A percentile compares a stretch with the other conserved stretches of the same genome.
phyloP scores from a whole-genome alignment of 176 grass and related monocot genomes.

The Olyra latifolia region DNA sequence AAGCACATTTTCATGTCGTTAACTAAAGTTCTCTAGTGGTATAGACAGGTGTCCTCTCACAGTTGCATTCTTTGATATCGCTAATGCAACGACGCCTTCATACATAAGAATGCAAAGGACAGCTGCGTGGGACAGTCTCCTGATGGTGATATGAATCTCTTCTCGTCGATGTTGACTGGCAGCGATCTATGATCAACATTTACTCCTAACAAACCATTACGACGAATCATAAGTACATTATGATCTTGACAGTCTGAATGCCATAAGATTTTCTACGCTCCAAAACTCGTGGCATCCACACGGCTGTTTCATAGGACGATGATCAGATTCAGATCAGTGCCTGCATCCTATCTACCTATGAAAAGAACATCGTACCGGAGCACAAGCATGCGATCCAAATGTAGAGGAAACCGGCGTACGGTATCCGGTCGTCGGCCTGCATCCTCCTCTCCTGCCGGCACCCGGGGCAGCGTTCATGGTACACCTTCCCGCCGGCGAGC shows the following conservation, averaged over 20 bases:
- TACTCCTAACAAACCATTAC: background rate
- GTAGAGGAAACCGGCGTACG: constrained; percentile 54
- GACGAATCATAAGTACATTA: background rate
- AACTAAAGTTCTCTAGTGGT: background rate
- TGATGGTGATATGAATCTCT: background rate
- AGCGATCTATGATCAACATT: background rate
- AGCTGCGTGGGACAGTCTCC: background rate
- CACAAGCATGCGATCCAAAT: constrained; percentile 52
- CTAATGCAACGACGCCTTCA: background rate
- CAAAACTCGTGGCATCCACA: background rate
- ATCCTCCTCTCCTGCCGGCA: constrained; percentile 51
- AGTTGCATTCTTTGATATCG: background rate
- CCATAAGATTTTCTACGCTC: background rate
- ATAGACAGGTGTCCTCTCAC: background rate
- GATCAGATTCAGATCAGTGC: background rate
- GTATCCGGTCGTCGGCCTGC: constrained; percentile 27
- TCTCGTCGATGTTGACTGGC: background rate
- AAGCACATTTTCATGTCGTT: background rate
- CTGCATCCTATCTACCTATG: background rate
- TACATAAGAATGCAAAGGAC: background rate
- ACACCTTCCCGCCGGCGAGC: constrained; percentile 13
- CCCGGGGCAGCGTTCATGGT: constrained; percentile 49
- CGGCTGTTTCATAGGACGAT: background rate
- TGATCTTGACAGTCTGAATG: background rate
- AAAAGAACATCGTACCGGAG: constrained; percentile 25